phyloP scores from a whole-genome alignment of 2,329 filamentous ascomycete genomes.

The Fusarium camptoceras region DNA sequence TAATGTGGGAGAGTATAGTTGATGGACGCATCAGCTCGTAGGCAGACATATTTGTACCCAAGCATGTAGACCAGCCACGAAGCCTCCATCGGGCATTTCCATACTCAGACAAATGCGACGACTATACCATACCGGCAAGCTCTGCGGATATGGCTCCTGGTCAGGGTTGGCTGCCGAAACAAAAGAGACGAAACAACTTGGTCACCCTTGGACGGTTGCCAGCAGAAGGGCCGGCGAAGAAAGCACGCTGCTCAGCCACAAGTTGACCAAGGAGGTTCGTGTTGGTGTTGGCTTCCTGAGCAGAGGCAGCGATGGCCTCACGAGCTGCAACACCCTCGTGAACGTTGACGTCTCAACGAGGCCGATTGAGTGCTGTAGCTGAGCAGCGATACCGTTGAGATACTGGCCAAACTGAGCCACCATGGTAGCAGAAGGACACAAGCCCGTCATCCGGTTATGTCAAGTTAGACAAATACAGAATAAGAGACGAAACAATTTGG shows the following conservation, averaged over 20 bases:
- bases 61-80: background rate
- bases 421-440: too few species aligned
- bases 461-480: background rate
- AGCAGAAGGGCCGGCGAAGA: background rate
- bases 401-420: too few species aligned
- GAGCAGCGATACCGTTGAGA: too few species aligned
- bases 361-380: too few species aligned
- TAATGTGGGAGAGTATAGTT: background rate
- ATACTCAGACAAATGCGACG: background rate
- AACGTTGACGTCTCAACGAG: background rate
- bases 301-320: background rate
- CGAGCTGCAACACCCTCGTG: background rate
- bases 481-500: too few species aligned
- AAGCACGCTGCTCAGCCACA: background rate
- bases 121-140: background rate
- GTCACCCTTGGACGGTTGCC: background rate
- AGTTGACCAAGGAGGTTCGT: background rate
- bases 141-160: background rate
- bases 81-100: background rate
- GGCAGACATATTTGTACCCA: background rate
- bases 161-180: too few species aligned
- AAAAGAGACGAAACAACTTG: background rate
- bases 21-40: background rate
- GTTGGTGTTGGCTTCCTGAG: background rate
- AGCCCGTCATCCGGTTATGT: too few species aligned